phyloP scores from a whole-genome alignment of 441 rosid species.

The Pelargonium fulgidum region DNA sequence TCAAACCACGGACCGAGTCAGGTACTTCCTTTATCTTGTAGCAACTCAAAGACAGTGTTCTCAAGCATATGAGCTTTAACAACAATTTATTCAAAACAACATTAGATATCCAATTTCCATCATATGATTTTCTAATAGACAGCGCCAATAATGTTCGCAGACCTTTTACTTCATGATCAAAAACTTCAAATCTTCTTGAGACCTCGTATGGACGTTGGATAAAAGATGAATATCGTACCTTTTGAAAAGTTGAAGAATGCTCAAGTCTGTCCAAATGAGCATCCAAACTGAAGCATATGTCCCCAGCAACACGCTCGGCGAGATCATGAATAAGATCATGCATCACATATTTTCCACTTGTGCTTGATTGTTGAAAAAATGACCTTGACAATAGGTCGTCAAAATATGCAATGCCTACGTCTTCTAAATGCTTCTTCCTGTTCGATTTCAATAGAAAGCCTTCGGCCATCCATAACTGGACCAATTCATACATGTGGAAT shows the following conservation, averaged over 20 bases:
- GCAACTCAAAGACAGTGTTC: conserved; percentile 11
- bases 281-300: not conserved
- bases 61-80: not conserved
- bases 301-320: not conserved
- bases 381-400: not conserved
- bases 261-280: not conserved
- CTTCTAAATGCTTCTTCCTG: not conserved
- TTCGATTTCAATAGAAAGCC: not conserved
- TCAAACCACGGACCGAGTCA: not conserved
- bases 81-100: not conserved
- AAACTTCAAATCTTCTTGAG: too few relatives aligned
- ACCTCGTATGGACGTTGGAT: too few relatives aligned
- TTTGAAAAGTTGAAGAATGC: not conserved
- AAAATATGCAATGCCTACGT: not conserved
- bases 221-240: too few relatives aligned
- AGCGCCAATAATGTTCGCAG: too few relatives aligned
- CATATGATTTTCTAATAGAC: too few relatives aligned
- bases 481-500: not conserved
- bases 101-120: too few relatives aligned
- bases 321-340: conserved; percentile 18
- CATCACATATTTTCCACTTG: conserved; percentile 5
- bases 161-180: too few relatives aligned
- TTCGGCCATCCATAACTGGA: conserved; percentile 15
- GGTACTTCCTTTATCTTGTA: not conserved
- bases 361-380: conserved; percentile 12